phyloP scores from a whole-genome alignment of 1,284 basidiomycete species.

The Phellinidium pouzarii region DNA sequence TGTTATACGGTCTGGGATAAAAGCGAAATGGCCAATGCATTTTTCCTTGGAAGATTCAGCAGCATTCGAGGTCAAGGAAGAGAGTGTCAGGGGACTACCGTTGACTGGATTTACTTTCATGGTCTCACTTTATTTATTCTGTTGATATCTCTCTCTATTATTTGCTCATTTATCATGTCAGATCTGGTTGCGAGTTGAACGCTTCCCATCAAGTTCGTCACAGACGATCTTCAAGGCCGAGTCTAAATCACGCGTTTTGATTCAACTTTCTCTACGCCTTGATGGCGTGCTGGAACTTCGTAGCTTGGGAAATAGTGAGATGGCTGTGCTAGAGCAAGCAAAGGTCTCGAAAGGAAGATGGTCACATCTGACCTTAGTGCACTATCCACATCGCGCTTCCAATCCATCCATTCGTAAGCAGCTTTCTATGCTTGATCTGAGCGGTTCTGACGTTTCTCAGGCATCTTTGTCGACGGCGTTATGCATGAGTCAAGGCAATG shows the following conservation, averaged over 20 bases:
- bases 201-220: constrained; percentile 36
- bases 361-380: constrained; percentile 61
- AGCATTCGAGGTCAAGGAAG: constrained; percentile 39
- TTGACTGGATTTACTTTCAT: constrained; percentile 61
- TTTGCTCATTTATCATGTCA: constrained; percentile 24
- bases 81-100: constrained; percentile 43
- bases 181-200: constrained; percentile 67
- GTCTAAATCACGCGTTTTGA: constrained; percentile 26
- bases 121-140: constrained; percentile 31
- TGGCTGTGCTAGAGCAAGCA: constrained; percentile 38
- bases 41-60: constrained; percentile 57
- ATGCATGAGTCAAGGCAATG: constrained; percentile 55
- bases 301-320: constrained; percentile 36
- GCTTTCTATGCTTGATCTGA: background rate
- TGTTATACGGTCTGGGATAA: constrained; percentile 58
- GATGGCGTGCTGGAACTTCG: constrained; percentile 51
- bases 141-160: constrained; percentile 1
- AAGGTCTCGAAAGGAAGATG: constrained; percentile 49
- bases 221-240: constrained; percentile 43
- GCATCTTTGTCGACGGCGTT: constrained; percentile 65
- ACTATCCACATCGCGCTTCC: constrained; percentile 49
- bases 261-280: constrained; percentile 43
- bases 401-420: constrained; percentile 58
- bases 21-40: constrained; percentile 67
- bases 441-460: constrained; percentile 30